These are phyloP conservation scores for Colletotrichum zoysiae DNA, from an alignment of 2,329 filamentous ascomycete genomes.

Conservation along the genomic window DNA sequence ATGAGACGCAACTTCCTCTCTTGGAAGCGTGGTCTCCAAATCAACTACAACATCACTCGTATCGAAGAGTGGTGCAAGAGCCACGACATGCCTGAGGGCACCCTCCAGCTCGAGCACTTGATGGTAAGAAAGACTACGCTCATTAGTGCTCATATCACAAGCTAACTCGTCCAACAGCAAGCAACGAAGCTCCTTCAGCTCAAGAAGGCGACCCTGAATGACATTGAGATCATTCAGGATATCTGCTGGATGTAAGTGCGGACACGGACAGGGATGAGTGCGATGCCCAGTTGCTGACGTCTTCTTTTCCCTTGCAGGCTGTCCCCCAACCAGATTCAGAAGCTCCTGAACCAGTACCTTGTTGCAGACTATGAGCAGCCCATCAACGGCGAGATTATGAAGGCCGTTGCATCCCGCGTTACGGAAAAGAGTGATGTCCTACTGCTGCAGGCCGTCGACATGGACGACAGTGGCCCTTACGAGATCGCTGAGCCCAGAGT, in stretches of 20 bases:
- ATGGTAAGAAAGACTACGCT: slow-evolving; percentile 73
- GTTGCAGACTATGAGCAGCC: slow-evolving; percentile 99
- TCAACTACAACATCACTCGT: slow-evolving; percentile 99
- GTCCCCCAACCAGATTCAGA: slow-evolving; percentile 98
- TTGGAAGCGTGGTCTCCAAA: slow-evolving; percentile 98
- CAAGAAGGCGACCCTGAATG: slow-evolving; percentile 98
- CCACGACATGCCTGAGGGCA: slow-evolving; percentile 99
- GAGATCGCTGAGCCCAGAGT: slow-evolving; percentile 97
- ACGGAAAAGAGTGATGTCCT: slow-evolving; percentile 99
- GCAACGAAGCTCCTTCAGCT: slow-evolving; percentile 97
- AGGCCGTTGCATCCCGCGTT: slow-evolving; percentile 95
- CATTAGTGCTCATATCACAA: neutral
- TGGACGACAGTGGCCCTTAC: slow-evolving; percentile 98
- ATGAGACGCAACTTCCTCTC: slow-evolving; percentile 99
- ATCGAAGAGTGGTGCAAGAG: slow-evolving; percentile 99
- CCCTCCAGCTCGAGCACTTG: slow-evolving; percentile 94
- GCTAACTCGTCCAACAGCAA: slow-evolving; percentile 69
- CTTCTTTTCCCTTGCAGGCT: slow-evolving; percentile 68
- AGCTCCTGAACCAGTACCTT: slow-evolving; percentile 97
- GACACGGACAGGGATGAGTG: neutral
- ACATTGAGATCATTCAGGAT: slow-evolving; percentile 99
- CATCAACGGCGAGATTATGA: slow-evolving; percentile 99
- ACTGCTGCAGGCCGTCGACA: slow-evolving; percentile 92
- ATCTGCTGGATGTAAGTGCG: slow-evolving; percentile 97
- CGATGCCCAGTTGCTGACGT: slow-evolving; percentile 6